These are phyloP conservation scores for Candida wancherniae DNA, from an alignment of 805 yeast genomes.

Conservation along the genomic window DNA sequence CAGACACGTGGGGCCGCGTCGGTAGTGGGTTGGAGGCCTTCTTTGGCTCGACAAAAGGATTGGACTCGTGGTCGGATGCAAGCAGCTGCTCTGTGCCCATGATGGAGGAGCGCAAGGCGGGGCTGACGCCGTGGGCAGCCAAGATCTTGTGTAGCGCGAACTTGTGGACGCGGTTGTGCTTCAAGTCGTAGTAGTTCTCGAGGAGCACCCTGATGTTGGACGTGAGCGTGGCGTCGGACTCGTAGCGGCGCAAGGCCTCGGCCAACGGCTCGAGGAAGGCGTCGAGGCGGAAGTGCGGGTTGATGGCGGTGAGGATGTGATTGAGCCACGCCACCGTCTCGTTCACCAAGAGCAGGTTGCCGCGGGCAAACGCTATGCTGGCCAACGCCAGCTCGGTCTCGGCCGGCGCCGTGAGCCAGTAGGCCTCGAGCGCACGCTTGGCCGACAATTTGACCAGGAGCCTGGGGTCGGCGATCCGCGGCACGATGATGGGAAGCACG, in stretches of 20 bases:
- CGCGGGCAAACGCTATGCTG: conserved; percentile 40
- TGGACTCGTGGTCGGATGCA: no score
- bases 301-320: conserved; percentile 33
- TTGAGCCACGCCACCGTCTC: conserved; percentile 44
- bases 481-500: conserved; percentile 50
- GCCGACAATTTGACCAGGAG: conserved; percentile 39
- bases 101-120: conserved; percentile 17
- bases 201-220: conserved; percentile 20
- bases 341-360: conserved; percentile 32
- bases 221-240: conserved; percentile 11
- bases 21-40: not conserved
- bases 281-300: conserved; percentile 29
- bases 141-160: conserved; percentile 43
- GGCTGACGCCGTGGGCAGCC: conserved; percentile 26
- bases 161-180: conserved; percentile 36
- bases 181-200: conserved; percentile 24
- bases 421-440: conserved; percentile 47
- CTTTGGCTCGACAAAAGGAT: no score
- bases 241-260: conserved; percentile 11
- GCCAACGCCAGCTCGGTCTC: conserved; percentile 44
- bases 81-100: conserved; percentile 17
- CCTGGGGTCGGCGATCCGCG: conserved; percentile 41
- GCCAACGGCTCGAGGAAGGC: conserved; percentile 25
- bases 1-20: not conserved
- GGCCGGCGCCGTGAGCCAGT: conserved; percentile 49